Percentiles rank a stretch among this genome's conserved stretches.
These are phyloP conservation scores for Malassezia arunalokei DNA, from an alignment of 1,284 basidiomycete species.

Conservation along the genomic window DNA sequence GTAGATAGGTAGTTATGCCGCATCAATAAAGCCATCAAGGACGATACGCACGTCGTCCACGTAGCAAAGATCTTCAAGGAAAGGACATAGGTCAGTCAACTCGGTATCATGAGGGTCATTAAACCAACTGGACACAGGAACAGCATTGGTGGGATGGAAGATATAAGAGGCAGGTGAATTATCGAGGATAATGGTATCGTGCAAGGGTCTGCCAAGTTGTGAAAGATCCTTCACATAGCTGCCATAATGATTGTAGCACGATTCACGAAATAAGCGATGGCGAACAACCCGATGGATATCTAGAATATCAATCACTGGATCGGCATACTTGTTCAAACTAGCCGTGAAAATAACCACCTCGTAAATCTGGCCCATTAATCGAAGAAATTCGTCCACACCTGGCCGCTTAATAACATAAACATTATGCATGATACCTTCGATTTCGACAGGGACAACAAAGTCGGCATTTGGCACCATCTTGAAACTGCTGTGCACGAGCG, in stretches of 20 bases:
- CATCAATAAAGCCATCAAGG: constrained; percentile 53
- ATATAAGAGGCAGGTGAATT: constrained; percentile 98
- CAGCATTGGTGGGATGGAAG: constrained; percentile 98
- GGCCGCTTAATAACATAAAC: constrained; percentile 98
- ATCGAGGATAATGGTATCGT: constrained; percentile 91
- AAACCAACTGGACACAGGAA: constrained; percentile 98
- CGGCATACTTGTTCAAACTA: constrained; percentile 95
- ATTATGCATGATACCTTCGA: constrained; percentile 94
- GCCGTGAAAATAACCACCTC: constrained; percentile 98
- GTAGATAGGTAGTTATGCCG: background rate
- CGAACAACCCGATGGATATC: constrained; percentile 81
- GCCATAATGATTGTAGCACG: constrained; percentile 96
- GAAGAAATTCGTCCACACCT: constrained; percentile 90
- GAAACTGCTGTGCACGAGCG: constrained; percentile 61
- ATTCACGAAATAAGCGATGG: constrained; percentile 94
- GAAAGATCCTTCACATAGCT: constrained; percentile 99
- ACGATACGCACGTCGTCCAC: constrained; percentile 87
- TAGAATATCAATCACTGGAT: constrained; percentile 92
- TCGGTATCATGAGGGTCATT: constrained; percentile 73
- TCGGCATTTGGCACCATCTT: constrained; percentile 82
- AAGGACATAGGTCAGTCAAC: constrained; percentile 82
- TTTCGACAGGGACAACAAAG: constrained; percentile 97
- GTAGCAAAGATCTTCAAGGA: constrained; percentile 71
- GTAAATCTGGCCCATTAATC: constrained; percentile 93
- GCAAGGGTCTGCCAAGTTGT: constrained; percentile 82